phyloP scores from a whole-genome alignment of 2,329 filamentous ascomycete genomes.

The Cercospora brassicicola region DNA sequence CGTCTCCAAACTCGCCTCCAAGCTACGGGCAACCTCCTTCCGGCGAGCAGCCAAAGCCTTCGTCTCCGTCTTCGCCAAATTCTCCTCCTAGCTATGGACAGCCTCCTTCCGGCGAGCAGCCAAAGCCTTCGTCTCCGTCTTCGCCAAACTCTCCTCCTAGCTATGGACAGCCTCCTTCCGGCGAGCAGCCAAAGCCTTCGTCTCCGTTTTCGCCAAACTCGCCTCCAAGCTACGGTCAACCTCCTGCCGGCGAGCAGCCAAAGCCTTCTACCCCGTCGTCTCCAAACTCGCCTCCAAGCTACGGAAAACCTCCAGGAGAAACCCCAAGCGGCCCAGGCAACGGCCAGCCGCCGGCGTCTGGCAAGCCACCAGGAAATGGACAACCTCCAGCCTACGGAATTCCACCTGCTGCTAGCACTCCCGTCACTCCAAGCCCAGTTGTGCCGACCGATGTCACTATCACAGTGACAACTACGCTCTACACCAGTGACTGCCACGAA shows the following conservation, averaged over 20 bases:
- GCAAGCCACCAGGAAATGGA: background rate
- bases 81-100: background rate
- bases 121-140: background rate
- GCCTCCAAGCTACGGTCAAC: too few species aligned
- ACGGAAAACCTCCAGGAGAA: background rate
- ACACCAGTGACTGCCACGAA: background rate
- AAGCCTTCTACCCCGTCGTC: background rate
- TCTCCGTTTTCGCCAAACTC: too few species aligned
- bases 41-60: background rate
- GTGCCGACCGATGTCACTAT: constrained; percentile 16
- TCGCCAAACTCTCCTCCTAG: background rate
- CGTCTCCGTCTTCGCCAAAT: background rate
- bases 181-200: too few species aligned
- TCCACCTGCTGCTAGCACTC: constrained; percentile 2
- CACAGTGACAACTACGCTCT: background rate
- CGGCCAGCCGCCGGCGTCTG: background rate
- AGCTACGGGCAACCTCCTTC: background rate
- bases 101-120: background rate
- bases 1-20: background rate
- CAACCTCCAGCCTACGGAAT: background rate
- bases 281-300: background rate
- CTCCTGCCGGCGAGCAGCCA: too few species aligned
- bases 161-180: too few species aligned
- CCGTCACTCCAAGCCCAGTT: background rate
- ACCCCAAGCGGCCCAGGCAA: background rate